Percentiles rank a stretch among this genome's conserved stretches.
phyloP scores from a whole-genome alignment of 2,329 filamentous ascomycete species.

The Phaeosphaeriaceae sp. region DNA sequence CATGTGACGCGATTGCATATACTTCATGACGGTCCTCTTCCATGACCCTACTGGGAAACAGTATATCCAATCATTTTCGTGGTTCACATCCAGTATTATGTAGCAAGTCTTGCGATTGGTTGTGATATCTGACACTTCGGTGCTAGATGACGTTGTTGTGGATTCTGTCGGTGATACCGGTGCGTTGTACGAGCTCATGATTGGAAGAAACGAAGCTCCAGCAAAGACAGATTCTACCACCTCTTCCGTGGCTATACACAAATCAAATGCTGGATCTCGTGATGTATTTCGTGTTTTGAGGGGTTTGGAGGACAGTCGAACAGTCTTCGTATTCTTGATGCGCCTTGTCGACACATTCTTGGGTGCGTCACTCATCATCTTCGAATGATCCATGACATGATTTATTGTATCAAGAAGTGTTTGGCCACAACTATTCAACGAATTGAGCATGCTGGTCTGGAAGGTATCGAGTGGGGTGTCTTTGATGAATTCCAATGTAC shows the following conservation, averaged over 20 bases:
- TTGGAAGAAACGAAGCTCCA: slow-evolving; percentile 41
- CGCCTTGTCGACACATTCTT: slow-evolving; percentile 49
- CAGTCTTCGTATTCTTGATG: slow-evolving; percentile 36
- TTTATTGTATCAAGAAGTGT: slow-evolving; percentile 58
- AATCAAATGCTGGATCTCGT: slow-evolving; percentile 26
- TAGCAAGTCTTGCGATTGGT: slow-evolving; percentile 27
- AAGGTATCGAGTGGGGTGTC: slow-evolving; percentile 53
- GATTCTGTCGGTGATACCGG: slow-evolving; percentile 9
- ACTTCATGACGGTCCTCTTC: slow-evolving; percentile 6
- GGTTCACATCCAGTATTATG: slow-evolving; percentile 34
- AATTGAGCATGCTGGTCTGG: slow-evolving; percentile 56
- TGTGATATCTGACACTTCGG: neutral
- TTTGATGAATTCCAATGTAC: slow-evolving; percentile 57
- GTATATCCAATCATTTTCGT: slow-evolving; percentile 51
- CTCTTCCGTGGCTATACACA: slow-evolving; percentile 27
- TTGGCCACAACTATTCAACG: slow-evolving; percentile 51
- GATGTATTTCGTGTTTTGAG: slow-evolving; percentile 27
- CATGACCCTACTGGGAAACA: slow-evolving; percentile 47
- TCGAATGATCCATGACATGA: slow-evolving; percentile 41
- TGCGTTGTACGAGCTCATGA: slow-evolving; percentile 12
- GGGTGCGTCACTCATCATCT: slow-evolving; percentile 31
- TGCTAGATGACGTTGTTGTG: neutral
- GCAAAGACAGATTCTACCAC: slow-evolving; percentile 35
- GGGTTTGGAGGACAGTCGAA: slow-evolving; percentile 39
- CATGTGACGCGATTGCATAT: neutral